Base-by-base conservation (phyloP, 805 yeast genomes). In the Zygoascus biomembranicola region DNA sequence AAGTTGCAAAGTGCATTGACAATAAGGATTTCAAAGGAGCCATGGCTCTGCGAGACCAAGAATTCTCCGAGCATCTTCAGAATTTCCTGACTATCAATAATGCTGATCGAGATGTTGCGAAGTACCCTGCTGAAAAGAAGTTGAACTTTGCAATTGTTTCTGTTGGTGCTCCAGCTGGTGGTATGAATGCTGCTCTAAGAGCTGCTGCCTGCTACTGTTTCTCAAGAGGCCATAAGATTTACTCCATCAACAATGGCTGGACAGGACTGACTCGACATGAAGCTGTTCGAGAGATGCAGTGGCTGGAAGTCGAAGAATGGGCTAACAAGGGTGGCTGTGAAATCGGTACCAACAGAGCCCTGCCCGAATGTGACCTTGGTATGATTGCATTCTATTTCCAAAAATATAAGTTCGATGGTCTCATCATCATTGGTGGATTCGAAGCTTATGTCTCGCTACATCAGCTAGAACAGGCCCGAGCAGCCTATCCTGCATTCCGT, bases 131-230 rank as follows among this genome's bases (percentile, higher is more conserved):
- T 18, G 78, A 73, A 20, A 73, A 85, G 64, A 74, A 84, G 56
- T 75, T 84, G 61, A 85, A 81, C 62, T 79, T 90, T 61, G 99
- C 94, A 52, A 84, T 94, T 57, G 78, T 94, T 52, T 87, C 90
- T 65, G 87, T 92, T 46, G 99, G 99, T 61, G 99, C 99, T 0
- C 97, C 99, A 23, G 92, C 98, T 11, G 96, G 96, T 50, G 97
- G 96, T 47, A 78, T 94, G 82, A 94, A 94, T 66, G 81, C 94
- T 57, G 97, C 96, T 2, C 82, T 90, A 10, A 79, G 90, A 59
- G 87, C 97, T n/a, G 90, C 90, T 61, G 90, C 95, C 6, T 73
- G 87, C 16, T 92, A 88, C 75, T 84, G 96, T 71, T 74, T 90
- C 70, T 82, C 96, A 5, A 80, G 82, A 57, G 99, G 99, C 23